Conservation (phyloP, 305 asterid genomes). For the Withania somnifera region DNA sequence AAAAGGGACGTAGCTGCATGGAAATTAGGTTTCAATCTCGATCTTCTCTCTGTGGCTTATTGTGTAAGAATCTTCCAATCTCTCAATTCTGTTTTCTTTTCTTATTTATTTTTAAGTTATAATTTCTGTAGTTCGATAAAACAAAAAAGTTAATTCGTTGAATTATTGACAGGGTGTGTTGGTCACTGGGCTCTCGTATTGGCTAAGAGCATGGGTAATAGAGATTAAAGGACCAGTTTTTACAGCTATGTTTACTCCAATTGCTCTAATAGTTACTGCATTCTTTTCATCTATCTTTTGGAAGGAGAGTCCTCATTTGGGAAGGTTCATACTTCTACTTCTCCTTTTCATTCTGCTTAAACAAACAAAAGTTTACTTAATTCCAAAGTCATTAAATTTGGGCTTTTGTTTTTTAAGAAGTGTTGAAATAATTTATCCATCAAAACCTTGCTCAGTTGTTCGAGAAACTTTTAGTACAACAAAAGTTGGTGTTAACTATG, state of each 20-base stretch:
- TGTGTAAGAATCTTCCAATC: slow-evolving; percentile 35
- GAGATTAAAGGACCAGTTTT: slow-evolving; percentile 59
- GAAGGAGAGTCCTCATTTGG: slow-evolving; percentile 40
- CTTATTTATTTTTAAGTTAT: not conserved
- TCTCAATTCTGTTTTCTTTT: not conserved
- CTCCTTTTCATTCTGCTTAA: not conserved
- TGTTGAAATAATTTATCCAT: not conserved
- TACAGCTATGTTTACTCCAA: slow-evolving; percentile 45
- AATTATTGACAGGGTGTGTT: slow-evolving; percentile 42
- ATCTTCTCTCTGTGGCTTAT: slow-evolving; percentile 47
- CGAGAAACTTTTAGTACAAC: not conserved
- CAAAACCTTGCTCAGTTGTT: not conserved
- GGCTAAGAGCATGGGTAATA: slow-evolving; percentile 55
- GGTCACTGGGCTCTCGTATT: slow-evolving; percentile 48
- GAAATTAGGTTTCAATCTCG: slow-evolving; percentile 47
- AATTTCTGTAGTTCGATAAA: too few species aligned
- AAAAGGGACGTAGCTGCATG: slow-evolving; percentile 43
- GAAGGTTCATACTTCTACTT: slow-evolving; percentile 6
- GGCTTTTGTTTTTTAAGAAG: not conserved
- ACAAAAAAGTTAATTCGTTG: not conserved
- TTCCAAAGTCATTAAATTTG: not conserved
- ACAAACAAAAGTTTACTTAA: not conserved
- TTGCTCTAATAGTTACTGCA: slow-evolving; percentile 41
- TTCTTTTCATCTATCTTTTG: slow-evolving; percentile 39
- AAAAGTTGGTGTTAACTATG: too few species aligned